phyloP scores from a whole-genome alignment of 306 rosid species.

The Psophocarpus tetragonolobus region DNA sequence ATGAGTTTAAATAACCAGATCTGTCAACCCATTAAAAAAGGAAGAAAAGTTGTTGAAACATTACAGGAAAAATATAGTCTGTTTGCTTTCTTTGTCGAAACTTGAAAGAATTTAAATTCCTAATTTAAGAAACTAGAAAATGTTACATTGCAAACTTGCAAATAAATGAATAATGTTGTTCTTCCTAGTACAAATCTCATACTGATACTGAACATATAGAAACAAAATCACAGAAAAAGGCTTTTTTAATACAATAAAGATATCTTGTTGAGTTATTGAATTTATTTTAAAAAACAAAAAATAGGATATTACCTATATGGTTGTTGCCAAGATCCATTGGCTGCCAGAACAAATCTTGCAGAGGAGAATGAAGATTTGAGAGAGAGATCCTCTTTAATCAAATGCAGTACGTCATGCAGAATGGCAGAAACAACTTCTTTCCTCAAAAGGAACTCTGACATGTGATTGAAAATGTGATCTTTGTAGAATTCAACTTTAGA shows the following conservation, averaged over 20 bases:
- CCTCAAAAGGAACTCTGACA: conserved; percentile 66
- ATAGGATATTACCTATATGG: conserved; percentile 67
- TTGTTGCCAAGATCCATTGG: conserved; percentile 91
- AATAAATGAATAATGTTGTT: conserved; percentile 21
- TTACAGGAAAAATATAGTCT: background rate
- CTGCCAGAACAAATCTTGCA: conserved; percentile 79
- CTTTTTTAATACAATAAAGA: background rate
- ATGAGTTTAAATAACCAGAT: background rate
- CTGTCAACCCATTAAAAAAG: background rate
- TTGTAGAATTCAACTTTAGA: conserved; percentile 77
- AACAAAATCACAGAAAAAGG: background rate
- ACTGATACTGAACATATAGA: background rate
- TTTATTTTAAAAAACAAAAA: background rate
- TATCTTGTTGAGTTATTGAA: background rate
- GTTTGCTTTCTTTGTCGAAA: background rate
- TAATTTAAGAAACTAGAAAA: background rate
- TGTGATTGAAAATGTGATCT: conserved; percentile 69
- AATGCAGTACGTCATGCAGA: conserved; percentile 69
- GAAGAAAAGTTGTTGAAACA: background rate
- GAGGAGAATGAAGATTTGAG: conserved; percentile 62
- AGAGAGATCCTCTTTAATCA: conserved; percentile 70
- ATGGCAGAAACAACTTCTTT: conserved; percentile 64
- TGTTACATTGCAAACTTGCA: conserved; percentile 10
- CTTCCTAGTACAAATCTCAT: conserved; percentile 15
- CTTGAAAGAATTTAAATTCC: background rate